A percentile compares a stretch with the other conserved stretches of the same genome.
phyloP scores from a whole-genome alignment of 805 yeast species.

The Torulaspora delbrueckii region DNA sequence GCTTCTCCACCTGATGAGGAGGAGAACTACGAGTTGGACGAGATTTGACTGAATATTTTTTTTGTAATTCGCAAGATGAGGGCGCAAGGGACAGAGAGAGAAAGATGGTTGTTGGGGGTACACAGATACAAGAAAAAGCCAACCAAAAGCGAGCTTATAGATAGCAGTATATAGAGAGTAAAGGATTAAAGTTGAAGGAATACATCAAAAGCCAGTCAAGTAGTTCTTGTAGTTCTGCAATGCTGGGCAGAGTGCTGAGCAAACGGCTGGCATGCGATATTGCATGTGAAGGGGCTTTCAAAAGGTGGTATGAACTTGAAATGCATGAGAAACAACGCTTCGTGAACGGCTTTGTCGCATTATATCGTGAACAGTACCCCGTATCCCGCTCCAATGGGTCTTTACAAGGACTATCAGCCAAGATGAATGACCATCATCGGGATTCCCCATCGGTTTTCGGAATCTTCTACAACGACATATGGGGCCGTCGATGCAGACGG shows the following conservation, averaged over 20 bases:
- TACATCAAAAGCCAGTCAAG: not conserved
- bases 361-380: constrained; percentile 28
- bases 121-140: not conserved
- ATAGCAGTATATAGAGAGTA: not conserved
- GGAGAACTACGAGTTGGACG: constrained; percentile 8
- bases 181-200: not conserved
- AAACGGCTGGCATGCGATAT: not conserved
- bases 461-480: constrained; percentile 32
- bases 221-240: not conserved
- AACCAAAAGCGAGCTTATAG: not conserved
- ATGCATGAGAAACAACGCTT: constrained; percentile 26
- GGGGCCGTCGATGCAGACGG: constrained; percentile 11
- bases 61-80: not conserved
- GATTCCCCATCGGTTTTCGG: constrained; percentile 34
- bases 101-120: not conserved
- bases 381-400: constrained; percentile 32
- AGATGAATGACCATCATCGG: constrained; percentile 17
- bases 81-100: too few species aligned
- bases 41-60: not conserved
- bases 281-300: constrained; percentile 10
- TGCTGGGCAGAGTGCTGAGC: constrained; percentile 1
- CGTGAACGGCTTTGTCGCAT: constrained; percentile 24
- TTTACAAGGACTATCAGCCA: constrained; percentile 22
- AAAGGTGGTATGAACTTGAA: constrained; percentile 27
- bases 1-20: constrained; percentile 3